Evolutionary conservation across 2,329 filamentous ascomycete species (phyloP).

Genomic region (Aureobasidium pullulans): DNA sequence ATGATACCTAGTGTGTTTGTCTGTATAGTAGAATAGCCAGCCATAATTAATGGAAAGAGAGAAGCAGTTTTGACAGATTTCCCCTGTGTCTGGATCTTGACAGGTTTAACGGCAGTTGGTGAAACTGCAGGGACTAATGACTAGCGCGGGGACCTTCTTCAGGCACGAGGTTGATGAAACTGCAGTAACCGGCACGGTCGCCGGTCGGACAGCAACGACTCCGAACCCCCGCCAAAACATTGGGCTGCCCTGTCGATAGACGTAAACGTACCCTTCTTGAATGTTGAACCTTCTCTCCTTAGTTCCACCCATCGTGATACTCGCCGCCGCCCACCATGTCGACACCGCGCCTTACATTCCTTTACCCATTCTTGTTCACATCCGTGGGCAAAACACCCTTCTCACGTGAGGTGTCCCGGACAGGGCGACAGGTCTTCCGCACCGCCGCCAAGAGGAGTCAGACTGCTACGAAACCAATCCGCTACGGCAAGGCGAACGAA

Average conservation of each 20-base stretch:
- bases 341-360: slow-evolving; percentile 37
- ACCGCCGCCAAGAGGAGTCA: slow-evolving; percentile 25
- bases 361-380: slow-evolving; percentile 40
- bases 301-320: neutral
- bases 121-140: neutral
- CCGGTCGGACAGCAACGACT: neutral
- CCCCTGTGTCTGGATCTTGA: neutral
- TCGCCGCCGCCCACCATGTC: slow-evolving; percentile 28
- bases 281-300: neutral
- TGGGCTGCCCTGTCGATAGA: neutral
- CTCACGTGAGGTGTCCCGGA: slow-evolving; percentile 21
- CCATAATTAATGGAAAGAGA: neutral
- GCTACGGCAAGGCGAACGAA: slow-evolving; percentile 43
- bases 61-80: neutral
- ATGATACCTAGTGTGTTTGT: neutral
- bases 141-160: neutral
- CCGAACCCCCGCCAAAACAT: slow-evolving; percentile 4
- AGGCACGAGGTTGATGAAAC: too few relatives aligned
- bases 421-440: slow-evolving; percentile 25
- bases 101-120: neutral
- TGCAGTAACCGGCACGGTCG: neutral
- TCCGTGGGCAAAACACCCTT: slow-evolving; percentile 22
- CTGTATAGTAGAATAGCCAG: neutral
- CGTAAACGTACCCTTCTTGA: neutral
- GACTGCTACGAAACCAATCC: slow-evolving; percentile 26